A percentile compares a stretch with the other conserved stretches of the same genome.
Evolutionary conservation across 2,329 filamentous ascomycete genomes (phyloP).

Genomic region (Cladophialophora bantiana): DNA sequence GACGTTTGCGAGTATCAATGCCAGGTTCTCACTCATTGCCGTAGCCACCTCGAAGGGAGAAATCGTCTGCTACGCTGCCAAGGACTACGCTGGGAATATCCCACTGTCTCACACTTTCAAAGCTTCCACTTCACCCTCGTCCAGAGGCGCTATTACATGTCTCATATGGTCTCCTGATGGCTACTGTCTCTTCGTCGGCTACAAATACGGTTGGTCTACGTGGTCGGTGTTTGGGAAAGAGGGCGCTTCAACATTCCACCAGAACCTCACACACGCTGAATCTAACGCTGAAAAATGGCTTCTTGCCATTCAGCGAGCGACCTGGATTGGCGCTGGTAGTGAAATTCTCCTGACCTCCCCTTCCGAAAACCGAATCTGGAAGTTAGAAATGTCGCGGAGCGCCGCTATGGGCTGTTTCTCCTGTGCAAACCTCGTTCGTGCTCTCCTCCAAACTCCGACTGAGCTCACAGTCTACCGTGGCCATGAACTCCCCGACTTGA

Average conservation of each 20-base stretch:
- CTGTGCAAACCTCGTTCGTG: slow-evolving; percentile 86
- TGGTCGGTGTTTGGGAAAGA: slow-evolving; percentile 98
- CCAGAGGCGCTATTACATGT: slow-evolving; percentile 74
- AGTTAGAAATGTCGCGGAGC: slow-evolving; percentile 90
- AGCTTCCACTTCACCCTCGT: slow-evolving; percentile 70
- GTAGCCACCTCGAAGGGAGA: slow-evolving; percentile 81
- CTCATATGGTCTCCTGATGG: slow-evolving; percentile 92
- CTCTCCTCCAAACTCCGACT: slow-evolving; percentile 84
- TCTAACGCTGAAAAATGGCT: slow-evolving; percentile 83
- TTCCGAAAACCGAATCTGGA: slow-evolving; percentile 80
- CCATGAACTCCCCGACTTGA: slow-evolving; percentile 88
- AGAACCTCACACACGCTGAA: slow-evolving; percentile 68
- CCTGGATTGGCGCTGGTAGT: slow-evolving; percentile 87
- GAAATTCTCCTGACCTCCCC: slow-evolving; percentile 78
- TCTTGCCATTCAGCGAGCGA: slow-evolving; percentile 75
- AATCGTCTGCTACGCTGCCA: slow-evolving; percentile 87
- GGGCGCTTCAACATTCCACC: slow-evolving; percentile 81
- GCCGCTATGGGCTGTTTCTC: slow-evolving; percentile 92
- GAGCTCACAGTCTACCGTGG: slow-evolving; percentile 92
- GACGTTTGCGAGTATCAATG: slow-evolving; percentile 82
- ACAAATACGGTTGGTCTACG: slow-evolving; percentile 88
- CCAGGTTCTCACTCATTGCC: slow-evolving; percentile 90
- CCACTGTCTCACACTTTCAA: slow-evolving; percentile 81
- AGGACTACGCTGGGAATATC: slow-evolving; percentile 93
- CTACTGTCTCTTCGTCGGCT: slow-evolving; percentile 93